Conservation (phyloP, 2,329 filamentous ascomycete genomes). For the Cytospora piceicola region DNA sequence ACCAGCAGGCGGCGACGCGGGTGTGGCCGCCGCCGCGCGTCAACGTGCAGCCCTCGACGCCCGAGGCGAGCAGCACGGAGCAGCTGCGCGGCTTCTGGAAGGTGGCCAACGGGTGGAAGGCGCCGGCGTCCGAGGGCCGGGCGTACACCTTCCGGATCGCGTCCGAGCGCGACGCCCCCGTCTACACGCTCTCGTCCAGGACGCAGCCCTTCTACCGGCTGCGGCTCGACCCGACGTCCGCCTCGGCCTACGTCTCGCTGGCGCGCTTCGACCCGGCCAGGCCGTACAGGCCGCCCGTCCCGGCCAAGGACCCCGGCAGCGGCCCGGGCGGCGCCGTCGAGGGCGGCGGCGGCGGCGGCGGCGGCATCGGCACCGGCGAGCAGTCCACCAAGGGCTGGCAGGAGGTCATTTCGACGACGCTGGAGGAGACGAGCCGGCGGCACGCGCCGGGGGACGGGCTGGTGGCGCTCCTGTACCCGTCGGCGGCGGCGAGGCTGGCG, state of each 20-base stretch:
- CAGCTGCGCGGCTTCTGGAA: constrained; percentile 70
- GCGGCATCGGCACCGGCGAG: constrained; percentile 38
- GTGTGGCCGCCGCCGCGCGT: constrained; percentile 38
- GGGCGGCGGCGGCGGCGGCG: constrained; percentile 37
- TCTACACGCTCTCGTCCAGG: constrained; percentile 67
- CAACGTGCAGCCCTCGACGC: constrained; percentile 47
- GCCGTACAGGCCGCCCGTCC: constrained; percentile 52
- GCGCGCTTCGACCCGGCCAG: constrained; percentile 64
- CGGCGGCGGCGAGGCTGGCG: constrained; percentile 65
- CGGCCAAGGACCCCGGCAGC: constrained; percentile 24
- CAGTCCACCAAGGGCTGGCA: constrained; percentile 55
- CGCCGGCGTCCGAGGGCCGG: constrained; percentile 60
- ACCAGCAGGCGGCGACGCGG: constrained; percentile 24
- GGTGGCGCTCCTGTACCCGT: constrained; percentile 70
- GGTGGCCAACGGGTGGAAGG: constrained; percentile 70
- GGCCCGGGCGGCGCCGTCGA: constrained; percentile 33
- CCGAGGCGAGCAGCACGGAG: constrained; percentile 57
- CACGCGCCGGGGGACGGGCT: constrained; percentile 64
- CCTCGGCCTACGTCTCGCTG: constrained; percentile 63
- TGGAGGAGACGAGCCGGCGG: constrained; percentile 58
- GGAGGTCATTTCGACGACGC: constrained; percentile 60
- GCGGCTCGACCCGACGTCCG: constrained; percentile 65
- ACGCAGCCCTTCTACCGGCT: constrained; percentile 70
- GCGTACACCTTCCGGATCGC: constrained; percentile 63
- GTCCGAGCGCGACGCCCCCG: constrained; percentile 62